A percentile compares a stretch with the other conserved stretches of the same genome.
phyloP scores from a whole-genome alignment of 108 stramenopile species.

The Skeletonema tropicum region DNA sequence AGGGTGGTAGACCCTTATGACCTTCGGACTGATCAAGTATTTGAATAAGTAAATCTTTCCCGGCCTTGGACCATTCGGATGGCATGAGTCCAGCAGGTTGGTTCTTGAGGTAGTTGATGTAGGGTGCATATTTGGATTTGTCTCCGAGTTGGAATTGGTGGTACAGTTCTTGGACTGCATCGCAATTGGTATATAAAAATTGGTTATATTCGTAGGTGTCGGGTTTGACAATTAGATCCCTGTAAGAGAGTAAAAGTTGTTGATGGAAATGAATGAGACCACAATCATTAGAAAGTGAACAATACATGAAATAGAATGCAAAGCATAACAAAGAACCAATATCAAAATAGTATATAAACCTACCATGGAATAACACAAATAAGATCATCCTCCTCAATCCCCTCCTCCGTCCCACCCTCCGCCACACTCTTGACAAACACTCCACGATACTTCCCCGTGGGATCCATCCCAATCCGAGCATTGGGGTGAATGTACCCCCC shows the following conservation, averaged over 20 bases:
- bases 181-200: background rate
- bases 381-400: constrained; percentile 41
- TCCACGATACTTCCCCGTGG: constrained; percentile 45
- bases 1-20: constrained; percentile 30
- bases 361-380: constrained; percentile 47
- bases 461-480: constrained; percentile 48
- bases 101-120: constrained; percentile 64
- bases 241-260: background rate
- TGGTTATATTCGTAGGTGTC: constrained; percentile 4
- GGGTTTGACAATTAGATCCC: constrained; percentile 48
- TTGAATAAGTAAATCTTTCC: constrained; percentile 41
- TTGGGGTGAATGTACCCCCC: constrained; percentile 47
- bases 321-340: too few relatives aligned
- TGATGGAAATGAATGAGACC: background rate
- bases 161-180: constrained; percentile 29
- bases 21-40: constrained; percentile 18
- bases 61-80: constrained; percentile 50
- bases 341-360: too few relatives aligned
- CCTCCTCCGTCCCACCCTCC: constrained; percentile 12
- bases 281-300: background rate
- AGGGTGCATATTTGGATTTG: constrained; percentile 66
- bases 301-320: background rate
- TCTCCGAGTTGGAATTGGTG: constrained; percentile 52
- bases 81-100: constrained; percentile 53
- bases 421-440: constrained; percentile 42